These are phyloP conservation scores for Xylariaceae sp. DNA, from an alignment of 2,329 filamentous ascomycete genomes.

Conservation along the genomic window DNA sequence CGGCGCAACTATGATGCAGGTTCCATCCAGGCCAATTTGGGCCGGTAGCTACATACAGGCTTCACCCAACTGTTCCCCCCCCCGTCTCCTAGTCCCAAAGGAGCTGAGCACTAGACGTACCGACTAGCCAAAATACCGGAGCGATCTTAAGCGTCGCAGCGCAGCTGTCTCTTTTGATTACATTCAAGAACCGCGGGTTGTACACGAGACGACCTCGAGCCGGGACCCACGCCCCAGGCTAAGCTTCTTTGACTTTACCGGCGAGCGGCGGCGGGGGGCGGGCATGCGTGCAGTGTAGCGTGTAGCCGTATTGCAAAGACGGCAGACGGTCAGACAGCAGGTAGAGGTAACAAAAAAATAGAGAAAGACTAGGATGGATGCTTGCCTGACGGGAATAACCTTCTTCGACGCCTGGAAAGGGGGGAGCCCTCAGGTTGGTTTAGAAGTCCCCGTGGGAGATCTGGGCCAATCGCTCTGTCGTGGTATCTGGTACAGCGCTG, in stretches of 20 bases:
- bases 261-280: constrained; percentile 21
- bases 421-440: no score
- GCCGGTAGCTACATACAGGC: neutral
- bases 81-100: constrained; percentile 24
- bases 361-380: constrained; percentile 9
- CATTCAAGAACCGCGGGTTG: constrained; percentile 17
- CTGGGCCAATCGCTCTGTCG: constrained; percentile 28
- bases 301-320: constrained; percentile 7
- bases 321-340: constrained; percentile 1
- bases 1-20: neutral
- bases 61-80: constrained; percentile 5
- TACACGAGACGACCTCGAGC: constrained; percentile 25
- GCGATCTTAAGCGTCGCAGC: constrained; percentile 31
- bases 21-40: neutral
- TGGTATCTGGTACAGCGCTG: constrained; percentile 26
- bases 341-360: no score
- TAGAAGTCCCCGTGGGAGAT: constrained; percentile 22
- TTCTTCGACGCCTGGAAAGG: constrained; percentile 12
- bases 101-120: constrained; percentile 25
- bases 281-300: constrained; percentile 17
- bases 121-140: constrained; percentile 32
- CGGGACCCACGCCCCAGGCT: constrained; percentile 23
- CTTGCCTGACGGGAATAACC: constrained; percentile 24
- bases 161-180: constrained; percentile 30
- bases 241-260: constrained; percentile 29